Conservation (phyloP, 202 grass and related monocot species). For the Thinopyrum obtusiflorum region DNA sequence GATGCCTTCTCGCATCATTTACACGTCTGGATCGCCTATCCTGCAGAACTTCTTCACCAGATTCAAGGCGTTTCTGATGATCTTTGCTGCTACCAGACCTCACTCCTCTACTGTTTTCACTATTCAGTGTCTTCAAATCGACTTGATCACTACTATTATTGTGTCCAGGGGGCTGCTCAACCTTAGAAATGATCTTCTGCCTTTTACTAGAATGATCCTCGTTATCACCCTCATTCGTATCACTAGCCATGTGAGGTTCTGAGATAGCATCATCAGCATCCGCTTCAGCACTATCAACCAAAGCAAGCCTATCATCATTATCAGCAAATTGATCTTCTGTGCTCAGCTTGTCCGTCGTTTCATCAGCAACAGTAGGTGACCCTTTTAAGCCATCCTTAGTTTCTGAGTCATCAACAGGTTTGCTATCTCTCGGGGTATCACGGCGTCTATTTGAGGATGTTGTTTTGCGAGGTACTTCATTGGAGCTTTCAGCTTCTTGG, state of each 20-base stretch:
- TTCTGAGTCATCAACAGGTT: constrained; percentile 54
- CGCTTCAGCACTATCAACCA: constrained; percentile 64
- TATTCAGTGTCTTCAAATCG: constrained; percentile 40
- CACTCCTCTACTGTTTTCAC: constrained; percentile 72
- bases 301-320: constrained; percentile 46
- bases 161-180: constrained; percentile 43
- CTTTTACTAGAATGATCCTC: constrained; percentile 53
- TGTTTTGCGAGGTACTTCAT: constrained; percentile 46
- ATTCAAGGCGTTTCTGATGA: constrained; percentile 47
- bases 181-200: constrained; percentile 48
- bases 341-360: constrained; percentile 57
- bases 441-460: constrained; percentile 30
- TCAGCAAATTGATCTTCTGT: constrained; percentile 59
- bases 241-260: constrained; percentile 50
- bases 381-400: constrained; percentile 50
- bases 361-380: constrained; percentile 43
- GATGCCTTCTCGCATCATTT: constrained; percentile 49
- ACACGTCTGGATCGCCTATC: constrained; percentile 44
- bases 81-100: constrained; percentile 77
- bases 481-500: constrained; percentile 42
- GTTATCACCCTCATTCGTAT: constrained; percentile 44
- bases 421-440: constrained; percentile 54
- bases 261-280: constrained; percentile 70
- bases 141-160: constrained; percentile 49
- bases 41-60: constrained; percentile 67